phyloP scores from a whole-genome alignment of 192 early-diverging fungal genomes.

The Rhizoclosmatium sp. region DNA sequence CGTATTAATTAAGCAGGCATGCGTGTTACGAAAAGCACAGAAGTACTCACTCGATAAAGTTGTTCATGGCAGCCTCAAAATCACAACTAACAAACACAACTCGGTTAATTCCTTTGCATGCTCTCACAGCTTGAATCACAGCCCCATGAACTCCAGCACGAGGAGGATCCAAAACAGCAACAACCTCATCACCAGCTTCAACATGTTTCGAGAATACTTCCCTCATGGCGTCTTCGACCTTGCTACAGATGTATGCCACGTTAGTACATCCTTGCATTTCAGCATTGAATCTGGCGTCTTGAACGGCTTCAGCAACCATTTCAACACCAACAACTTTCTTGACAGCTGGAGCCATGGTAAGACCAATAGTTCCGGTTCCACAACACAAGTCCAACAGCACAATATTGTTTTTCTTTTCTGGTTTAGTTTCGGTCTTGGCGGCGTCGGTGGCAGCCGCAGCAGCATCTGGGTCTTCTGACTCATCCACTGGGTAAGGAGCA shows the following conservation, averaged over 20 bases:
- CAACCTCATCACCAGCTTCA: constrained; percentile 56
- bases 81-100: constrained; percentile 79
- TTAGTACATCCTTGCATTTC: constrained; percentile 62
- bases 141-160: constrained; percentile 63
- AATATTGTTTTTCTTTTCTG: constrained; percentile 17
- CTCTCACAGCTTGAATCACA: constrained; percentile 73
- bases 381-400: constrained; percentile 80
- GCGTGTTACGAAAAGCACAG: no score
- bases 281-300: constrained; percentile 77
- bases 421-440: constrained; percentile 24
- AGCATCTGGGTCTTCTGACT: neutral
- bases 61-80: constrained; percentile 60
- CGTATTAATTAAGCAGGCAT: no score
- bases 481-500: constrained; percentile 16
- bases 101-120: constrained; percentile 57
- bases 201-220: constrained; percentile 49
- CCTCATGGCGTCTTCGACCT: constrained; percentile 68
- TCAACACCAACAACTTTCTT: constrained; percentile 79
- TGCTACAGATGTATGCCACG: constrained; percentile 63
- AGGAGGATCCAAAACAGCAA: constrained; percentile 82
- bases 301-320: constrained; percentile 69
- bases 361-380: constrained; percentile 86
- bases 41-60: constrained; percentile 66
- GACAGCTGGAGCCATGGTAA: constrained; percentile 72
- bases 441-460: neutral